phyloP scores from a whole-genome alignment of 768 basidiomycete species.

The Pleurotus salmoneostramineus region DNA sequence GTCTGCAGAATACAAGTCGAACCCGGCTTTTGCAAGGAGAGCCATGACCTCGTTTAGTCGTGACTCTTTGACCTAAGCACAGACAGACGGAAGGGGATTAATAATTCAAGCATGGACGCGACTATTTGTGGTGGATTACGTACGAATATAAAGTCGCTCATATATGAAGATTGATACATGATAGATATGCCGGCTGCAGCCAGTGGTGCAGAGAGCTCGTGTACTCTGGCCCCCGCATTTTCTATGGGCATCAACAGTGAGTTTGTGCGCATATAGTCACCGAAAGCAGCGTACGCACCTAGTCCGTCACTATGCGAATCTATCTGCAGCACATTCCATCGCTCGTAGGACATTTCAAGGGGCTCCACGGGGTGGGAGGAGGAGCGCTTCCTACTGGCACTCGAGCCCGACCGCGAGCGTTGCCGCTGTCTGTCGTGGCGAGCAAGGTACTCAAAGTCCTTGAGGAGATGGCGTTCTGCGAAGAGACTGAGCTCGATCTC shows the following conservation, averaged over 20 bases:
- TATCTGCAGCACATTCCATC: constrained; percentile 79
- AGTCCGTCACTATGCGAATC: constrained; percentile 73
- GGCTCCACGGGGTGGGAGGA: constrained; percentile 31
- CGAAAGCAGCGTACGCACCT: constrained; percentile 33
- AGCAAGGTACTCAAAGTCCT: constrained; percentile 60
- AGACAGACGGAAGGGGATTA: not conserved
- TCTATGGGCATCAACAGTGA: constrained; percentile 31
- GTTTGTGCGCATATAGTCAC: constrained; percentile 1
- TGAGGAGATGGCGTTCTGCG: constrained; percentile 52
- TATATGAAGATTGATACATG: constrained; percentile 78
- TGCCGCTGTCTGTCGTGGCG: constrained; percentile 48
- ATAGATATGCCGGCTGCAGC: constrained; percentile 79
- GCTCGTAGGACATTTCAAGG: constrained; percentile 68
- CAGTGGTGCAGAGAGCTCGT: constrained; percentile 72
- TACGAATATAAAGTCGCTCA: constrained; percentile 81
- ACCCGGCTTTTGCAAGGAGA: constrained; percentile 58
- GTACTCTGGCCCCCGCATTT: constrained; percentile 67
- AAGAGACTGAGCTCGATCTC: constrained; percentile 77
- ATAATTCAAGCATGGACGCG: constrained; percentile 10
- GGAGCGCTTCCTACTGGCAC: constrained; percentile 21
- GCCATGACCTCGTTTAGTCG: constrained; percentile 60
- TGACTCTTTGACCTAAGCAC: constrained; percentile 57
- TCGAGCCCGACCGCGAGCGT: constrained; percentile 37
- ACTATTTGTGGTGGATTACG: constrained; percentile 19
- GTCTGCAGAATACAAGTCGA: constrained; percentile 56